Evolutionary conservation across 768 basidiomycete species (phyloP), one percentile per base, ranked within the genome.

Genomic region (Podaxis carcinomalis): DNA sequence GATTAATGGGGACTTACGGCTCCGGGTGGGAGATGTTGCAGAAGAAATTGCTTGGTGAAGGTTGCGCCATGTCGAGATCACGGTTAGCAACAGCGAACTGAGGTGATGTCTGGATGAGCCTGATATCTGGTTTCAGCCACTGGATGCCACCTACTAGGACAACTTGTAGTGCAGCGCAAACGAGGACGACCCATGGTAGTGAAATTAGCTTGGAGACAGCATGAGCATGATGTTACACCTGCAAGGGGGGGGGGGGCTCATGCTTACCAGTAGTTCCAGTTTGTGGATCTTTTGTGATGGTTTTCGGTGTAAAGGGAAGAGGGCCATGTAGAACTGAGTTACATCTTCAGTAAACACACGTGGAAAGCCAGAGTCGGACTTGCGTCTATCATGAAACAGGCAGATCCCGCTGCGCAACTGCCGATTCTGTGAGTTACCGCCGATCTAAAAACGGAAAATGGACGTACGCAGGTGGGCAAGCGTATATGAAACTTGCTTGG

Each of bases 391-490:
- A 60, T 60, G 46, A 60, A 60, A 25, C 59, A 60, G 14, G 59
- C 42, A 23, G 59, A 60, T 53, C 51, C 59, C 16, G 25, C 51
- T 35, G 59, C 59, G 23, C 59, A 60, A 21, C 59, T 60, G 23
- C 40, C 25, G n/a, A 9, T 44, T 14, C 21, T 53, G 44, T 60
- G 51, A 57, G 58, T 42, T 21, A n/a, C 14, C 6, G 16, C 6
- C 7, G 10, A 6, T 23, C 14, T 14, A 51, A 10, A 28, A n/a
- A n/a, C 7, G n/a, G 28, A 25, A 44, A 19, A 7, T 19, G 2
- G 40, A 37, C 59, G 13, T 60, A 60, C 59, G 59, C 59, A 16
- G 59, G 51, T 47, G 59, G 59, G 23, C 51, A 60, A 23, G 59
- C 59, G 46, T 60, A 60, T 60, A 60, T 47, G n/a, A 60, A 50